These are phyloP conservation scores for Clausena lansium DNA, from an alignment of 345 rosid genomes.

Conservation along the genomic window DNA sequence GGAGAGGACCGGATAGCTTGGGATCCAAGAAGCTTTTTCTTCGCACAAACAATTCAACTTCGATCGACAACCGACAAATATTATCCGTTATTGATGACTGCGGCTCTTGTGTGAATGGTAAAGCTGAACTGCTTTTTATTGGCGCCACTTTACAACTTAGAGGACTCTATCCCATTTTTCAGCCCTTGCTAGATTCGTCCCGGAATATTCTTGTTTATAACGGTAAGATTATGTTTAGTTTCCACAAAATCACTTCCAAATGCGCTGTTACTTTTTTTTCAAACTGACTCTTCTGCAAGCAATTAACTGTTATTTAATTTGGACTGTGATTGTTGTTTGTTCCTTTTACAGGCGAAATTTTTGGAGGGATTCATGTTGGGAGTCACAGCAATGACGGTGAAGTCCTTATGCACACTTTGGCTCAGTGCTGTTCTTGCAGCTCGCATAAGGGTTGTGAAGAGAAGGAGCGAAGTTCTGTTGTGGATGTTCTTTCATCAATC, in stretches of 20 bases:
- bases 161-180: constrained; percentile 53
- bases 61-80: constrained; percentile 16
- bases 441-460: constrained; percentile 21
- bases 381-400: constrained; percentile 61
- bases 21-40: constrained; percentile 51
- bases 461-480: constrained; percentile 34
- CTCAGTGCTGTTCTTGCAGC: constrained; percentile 37
- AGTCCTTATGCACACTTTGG: constrained; percentile 54
- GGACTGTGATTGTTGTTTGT: neutral
- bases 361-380: constrained; percentile 63
- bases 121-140: constrained; percentile 51
- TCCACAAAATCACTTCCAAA: neutral
- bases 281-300: neutral
- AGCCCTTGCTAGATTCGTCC: constrained; percentile 63
- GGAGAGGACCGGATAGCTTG: constrained; percentile 80
- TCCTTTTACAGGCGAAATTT: constrained; percentile 62
- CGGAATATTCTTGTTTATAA: constrained; percentile 65
- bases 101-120: neutral
- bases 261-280: neutral
- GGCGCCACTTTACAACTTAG: constrained; percentile 85
- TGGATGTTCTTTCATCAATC: constrained; percentile 64
- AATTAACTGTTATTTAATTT: no score
- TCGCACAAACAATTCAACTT: constrained; percentile 13
- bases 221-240: constrained; percentile 34
- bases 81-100: constrained; percentile 27